Base-by-base conservation (phyloP, 306 rosid genomes). In the Alnus glutinosa region DNA sequence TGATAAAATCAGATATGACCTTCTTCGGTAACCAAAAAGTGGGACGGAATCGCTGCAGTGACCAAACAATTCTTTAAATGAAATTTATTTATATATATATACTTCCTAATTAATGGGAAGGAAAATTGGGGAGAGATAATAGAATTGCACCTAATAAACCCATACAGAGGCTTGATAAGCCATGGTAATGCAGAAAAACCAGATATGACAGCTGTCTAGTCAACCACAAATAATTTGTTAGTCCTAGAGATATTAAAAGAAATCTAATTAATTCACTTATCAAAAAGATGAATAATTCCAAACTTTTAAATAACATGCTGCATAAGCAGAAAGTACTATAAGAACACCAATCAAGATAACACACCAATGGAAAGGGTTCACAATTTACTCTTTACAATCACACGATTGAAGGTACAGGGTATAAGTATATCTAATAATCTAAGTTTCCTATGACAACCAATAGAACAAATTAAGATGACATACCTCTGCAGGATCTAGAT, bases 401-500 rank as follows among this genome's bases (percentile, higher is more conserved):
- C 51, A 68, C 11, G 13, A 39, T 55, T 46, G 19, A 44, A 15
- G 77, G 69, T 73, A 39, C 78, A 9, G 44, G 48, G 76, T 55
- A 63, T 14, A 42, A 70, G 9, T 30, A 68, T 57, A 58, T 66
- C 77, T 7, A 63, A 78, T 7, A 63, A 78, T 37, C 9, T 72
- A 59, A 52, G 82, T 30, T 48, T 37, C 18, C 75, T 32, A 51
- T 50, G 73, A 54, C 50, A 70, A 74, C 3, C 10, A 70, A 67
- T 16, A 37, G 55, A 78, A 70, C 61, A n/a, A 63, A 80, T 68
- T 75, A 71, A 79, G 79, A 77, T 77, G 28, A 34, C 59, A 80
- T 66, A 95, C 99, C 98, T 95, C 98, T 57, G 99, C 99, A 76
- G 99, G 99, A 62, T 95, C 97, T 70, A 95, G 85, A 85, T 88